Conservation (phyloP, 164 flowering plant genomes). For the Litsea cubeba region DNA sequence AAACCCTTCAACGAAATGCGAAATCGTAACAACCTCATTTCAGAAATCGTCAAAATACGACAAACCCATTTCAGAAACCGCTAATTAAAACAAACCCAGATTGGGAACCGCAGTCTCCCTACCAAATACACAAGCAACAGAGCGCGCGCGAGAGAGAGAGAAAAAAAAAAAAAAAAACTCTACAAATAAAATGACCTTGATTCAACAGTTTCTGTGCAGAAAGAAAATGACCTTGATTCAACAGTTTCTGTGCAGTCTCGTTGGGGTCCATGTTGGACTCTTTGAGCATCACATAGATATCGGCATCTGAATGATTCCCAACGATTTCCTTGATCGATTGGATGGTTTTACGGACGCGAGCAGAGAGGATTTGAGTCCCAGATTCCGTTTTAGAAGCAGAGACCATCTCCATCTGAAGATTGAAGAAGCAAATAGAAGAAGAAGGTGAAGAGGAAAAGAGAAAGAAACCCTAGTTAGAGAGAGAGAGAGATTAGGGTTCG, state of each 20-base stretch:
- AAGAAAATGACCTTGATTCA: slow-evolving; percentile 60
- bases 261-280: slow-evolving; percentile 88
- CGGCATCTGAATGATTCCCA: slow-evolving; percentile 74
- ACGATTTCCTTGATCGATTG: slow-evolving; percentile 76
- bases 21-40: not conserved
- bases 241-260: slow-evolving; percentile 71
- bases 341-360: slow-evolving; percentile 50
- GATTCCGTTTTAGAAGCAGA: slow-evolving; percentile 11
- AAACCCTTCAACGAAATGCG: not conserved
- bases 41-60: not conserved
- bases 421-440: not conserved
- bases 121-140: no score
- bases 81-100: not conserved
- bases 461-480: not conserved
- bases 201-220: no score
- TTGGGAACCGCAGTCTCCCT: not conserved
- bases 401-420: slow-evolving; percentile 9
- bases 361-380: slow-evolving; percentile 23
- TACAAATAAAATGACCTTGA: no score
- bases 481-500: not conserved
- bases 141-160: not conserved
- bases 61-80: not conserved
- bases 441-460: not conserved
- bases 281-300: slow-evolving; percentile 62
- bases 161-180: not conserved